phyloP scores from a whole-genome alignment of 495 filamentous ascomycete species.

The Neurospora tetraspora region DNA sequence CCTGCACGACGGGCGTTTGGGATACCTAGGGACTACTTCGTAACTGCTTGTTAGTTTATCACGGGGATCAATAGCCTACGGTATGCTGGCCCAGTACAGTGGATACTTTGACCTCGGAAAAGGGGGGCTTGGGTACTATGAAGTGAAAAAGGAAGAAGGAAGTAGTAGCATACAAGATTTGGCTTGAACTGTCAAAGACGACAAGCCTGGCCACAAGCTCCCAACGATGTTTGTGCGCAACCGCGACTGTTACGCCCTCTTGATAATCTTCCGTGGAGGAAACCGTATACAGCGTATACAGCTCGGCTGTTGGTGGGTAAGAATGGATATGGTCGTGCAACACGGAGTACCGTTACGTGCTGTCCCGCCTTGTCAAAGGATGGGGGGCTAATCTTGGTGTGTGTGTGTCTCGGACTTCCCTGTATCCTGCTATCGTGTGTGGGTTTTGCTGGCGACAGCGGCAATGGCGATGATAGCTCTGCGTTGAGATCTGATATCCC shows the following conservation, averaged over 20 bases:
- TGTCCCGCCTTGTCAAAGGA: not conserved
- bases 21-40: not conserved
- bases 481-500: not conserved
- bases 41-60: not conserved
- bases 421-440: not conserved
- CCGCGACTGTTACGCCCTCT: not conserved
- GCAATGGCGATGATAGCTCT: not conserved
- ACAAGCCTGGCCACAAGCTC: not conserved
- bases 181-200: not conserved
- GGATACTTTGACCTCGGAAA: not conserved
- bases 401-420: not conserved
- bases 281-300: not conserved
- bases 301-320: not conserved
- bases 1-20: not conserved
- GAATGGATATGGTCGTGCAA: not conserved
- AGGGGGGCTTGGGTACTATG: not conserved
- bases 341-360: not conserved
- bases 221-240: not conserved
- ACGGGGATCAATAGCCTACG: not conserved
- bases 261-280: not conserved
- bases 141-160: not conserved
- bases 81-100: not conserved
- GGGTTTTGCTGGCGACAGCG: not conserved
- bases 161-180: not conserved
- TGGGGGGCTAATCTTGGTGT: not conserved